Evolutionary conservation across 768 basidiomycete genomes (phyloP).

Genomic region (Porpolomopsis calyptriformis): DNA sequence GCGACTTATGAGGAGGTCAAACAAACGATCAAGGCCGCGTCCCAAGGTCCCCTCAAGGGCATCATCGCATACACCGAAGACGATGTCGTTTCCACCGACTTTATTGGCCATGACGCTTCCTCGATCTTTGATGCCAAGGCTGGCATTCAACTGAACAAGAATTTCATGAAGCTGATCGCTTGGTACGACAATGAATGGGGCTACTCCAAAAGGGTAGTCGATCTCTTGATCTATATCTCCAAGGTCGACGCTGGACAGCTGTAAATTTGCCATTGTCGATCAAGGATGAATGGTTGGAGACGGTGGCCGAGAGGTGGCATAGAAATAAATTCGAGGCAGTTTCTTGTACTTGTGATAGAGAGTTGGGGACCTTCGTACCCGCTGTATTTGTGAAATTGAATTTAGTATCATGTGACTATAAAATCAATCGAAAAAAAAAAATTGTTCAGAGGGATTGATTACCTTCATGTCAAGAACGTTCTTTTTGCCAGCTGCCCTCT

Average conservation of each 20-base stretch:
- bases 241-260: constrained; percentile 44
- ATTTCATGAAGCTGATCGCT: constrained; percentile 92
- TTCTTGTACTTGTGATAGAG: neutral
- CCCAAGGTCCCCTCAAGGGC: constrained; percentile 58
- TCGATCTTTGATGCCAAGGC: constrained; percentile 91
- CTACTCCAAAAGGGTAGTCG: constrained; percentile 88
- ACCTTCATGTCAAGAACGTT: neutral
- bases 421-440: too few species aligned
- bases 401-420: too few species aligned
- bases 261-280: neutral
- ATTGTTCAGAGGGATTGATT: too few species aligned
- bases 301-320: neutral
- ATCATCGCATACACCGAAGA: constrained; percentile 91
- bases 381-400: too few species aligned
- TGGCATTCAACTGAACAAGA: constrained; percentile 83
- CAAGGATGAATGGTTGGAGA: neutral
- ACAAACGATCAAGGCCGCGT: constrained; percentile 66
- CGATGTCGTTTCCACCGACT: constrained; percentile 87
- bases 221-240: constrained; percentile 75
- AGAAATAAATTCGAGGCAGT: too few species aligned
- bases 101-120: constrained; percentile 67
- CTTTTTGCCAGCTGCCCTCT: neutral
- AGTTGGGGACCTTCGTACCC: too few species aligned
- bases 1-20: constrained; percentile 91
- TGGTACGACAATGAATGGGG: constrained; percentile 98